Base-by-base conservation (phyloP, 345 rosid genomes). In the Linum lewisii region DNA sequence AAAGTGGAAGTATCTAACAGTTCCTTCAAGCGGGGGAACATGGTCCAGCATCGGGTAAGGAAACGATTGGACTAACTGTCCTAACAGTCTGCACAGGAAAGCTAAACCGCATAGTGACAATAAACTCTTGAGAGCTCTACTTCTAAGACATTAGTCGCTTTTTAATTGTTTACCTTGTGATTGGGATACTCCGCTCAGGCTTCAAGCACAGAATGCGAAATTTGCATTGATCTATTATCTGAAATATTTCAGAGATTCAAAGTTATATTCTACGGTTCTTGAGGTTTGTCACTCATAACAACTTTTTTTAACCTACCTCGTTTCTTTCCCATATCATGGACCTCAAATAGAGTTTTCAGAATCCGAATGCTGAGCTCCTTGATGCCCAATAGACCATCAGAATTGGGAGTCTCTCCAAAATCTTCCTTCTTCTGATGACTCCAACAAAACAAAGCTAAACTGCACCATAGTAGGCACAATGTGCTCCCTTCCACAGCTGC, bases 141-240 rank as follows among this genome's bases (percentile, higher is more conserved):
- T 7, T 57, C 37, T 5, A 62, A 5, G 53, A 25, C 36, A 9
- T 61, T 32, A 61, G 21, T 23, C 29, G 37, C 54, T 51, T 15
- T n/a, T n/a, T n/a, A n/a, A 25, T 26, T 23, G 34, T 69, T 34
- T 76, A 86, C 96, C 87, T 84, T 65, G 84, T 66, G 63, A 86
- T 66, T 44, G 78, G 76, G 66, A 69, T 67, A 72, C 87, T 76
- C 76, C 75, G 77, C 60, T 81, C 83, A 47, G 85, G 81, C 81
- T 79, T 88, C 71, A 79, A 63, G 56, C 90, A 88, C 61, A 88
- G 96, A 61, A 86, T 74, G 62, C 71, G 85, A 58, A 79, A 79
- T 74, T 84, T 88, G 83, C 86, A 76, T 62, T 88, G 96, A 72
- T 88, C 94, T 44, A 88, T 81, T 63, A 86, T 86, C 96, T 88